Base-by-base conservation (phyloP, 768 basidiomycete species). In the Candolleomyces eurysporus region DNA sequence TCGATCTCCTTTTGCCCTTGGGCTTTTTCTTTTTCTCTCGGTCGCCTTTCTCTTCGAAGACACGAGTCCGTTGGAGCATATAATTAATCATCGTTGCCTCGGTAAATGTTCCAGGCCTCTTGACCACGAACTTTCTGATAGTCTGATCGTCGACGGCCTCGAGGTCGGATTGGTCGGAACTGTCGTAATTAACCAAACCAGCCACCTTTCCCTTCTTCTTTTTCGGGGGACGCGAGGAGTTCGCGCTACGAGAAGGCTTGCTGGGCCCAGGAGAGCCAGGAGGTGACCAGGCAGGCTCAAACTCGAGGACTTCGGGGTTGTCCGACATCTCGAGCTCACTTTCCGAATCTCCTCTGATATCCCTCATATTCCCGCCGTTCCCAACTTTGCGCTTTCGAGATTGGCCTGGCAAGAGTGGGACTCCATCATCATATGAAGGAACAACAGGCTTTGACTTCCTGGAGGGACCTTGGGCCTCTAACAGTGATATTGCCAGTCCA, bases 291-390 rank as follows among this genome's bases (percentile, higher is more conserved):
- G 21, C 16, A 46, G 62, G 39, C 42, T 53, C 43, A 46, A 57
- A 3, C 22, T 45, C 39, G 5, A 57, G 31, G 42, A 3, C 68
- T 71, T 49, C n/a, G 2, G 45, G 58, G 31, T 64, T 61, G n/a
- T 62, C 42, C 1, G 64, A 63, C 9, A 63, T 42, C 60, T 67
- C 71, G 6, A 71, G 57, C 61, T 72, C 65, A 71, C 86, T 88
- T 67, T 90, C 88, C 1, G 85, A 71, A 63, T 90, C 89, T 7
- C 88, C 89, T 63, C 74, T 82, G 57, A 90, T 78, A 6, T 82
- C 79, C 42, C 66, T 65, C 21, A 67, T 46, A 57, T 75, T 70
- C 55, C 64, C 73, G 7, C 75, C 69, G 30, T 71, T 69, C 21
- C 63, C 61, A 31, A 75, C 67, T 48, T 69, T 73, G 49, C 80